Base-by-base conservation (phyloP, 1,284 basidiomycete species). In the Cutaneotrichosporon daszewskae region DNA sequence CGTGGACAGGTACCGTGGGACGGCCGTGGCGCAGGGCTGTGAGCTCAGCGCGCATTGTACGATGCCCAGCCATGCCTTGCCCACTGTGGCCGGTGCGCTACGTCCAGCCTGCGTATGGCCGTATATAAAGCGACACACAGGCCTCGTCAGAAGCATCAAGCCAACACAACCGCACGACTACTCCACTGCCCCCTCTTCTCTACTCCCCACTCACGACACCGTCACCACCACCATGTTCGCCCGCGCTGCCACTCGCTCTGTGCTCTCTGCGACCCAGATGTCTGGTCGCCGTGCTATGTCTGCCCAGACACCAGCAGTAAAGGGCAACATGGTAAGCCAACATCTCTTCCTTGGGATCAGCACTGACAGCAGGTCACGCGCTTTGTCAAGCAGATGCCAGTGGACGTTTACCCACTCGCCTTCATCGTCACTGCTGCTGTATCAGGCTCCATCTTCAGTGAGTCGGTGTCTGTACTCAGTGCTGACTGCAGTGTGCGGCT, bases 381-480 rank as follows among this genome's bases (percentile, higher is more conserved):
- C 14, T 42, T 32, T 20, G 11, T 42, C 26, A 13, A 28, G 6
- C 26, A 32, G 26, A 42, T 42, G 32, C 40, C 40, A 14, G 33
- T 35, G 14, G 40, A 42, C 27, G 40, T 42, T 14, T 42, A 42
- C 40, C 40, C 40, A 1, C 40, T 42, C 18, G 40, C 33, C 2
- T 23, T 17, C 26, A 27, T 35, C 20, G 40, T 42, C n/a, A 23
- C 26, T 7, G n/a, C 25, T 11, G 40, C 32, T 25, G 33, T 24
- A 26, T 16, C 13, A 19, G 32, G 32, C 4, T 27, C 23, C 20
- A 14, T 22, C 26, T 42, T 22, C 33, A 42, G 40, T 42, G 22
- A 34, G 40, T 35, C 16, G 10, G 13, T 18, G 7, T 22, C 11
- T 16, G 12, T n/a, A n/a, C 3, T 5, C 14, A 22, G 17, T 3